Percentiles rank a stretch among this genome's conserved stretches.
These are phyloP conservation scores for Fonsecaea pedrosoi DNA, from an alignment of 2,329 filamentous ascomycete genomes.

Conservation along the genomic window DNA sequence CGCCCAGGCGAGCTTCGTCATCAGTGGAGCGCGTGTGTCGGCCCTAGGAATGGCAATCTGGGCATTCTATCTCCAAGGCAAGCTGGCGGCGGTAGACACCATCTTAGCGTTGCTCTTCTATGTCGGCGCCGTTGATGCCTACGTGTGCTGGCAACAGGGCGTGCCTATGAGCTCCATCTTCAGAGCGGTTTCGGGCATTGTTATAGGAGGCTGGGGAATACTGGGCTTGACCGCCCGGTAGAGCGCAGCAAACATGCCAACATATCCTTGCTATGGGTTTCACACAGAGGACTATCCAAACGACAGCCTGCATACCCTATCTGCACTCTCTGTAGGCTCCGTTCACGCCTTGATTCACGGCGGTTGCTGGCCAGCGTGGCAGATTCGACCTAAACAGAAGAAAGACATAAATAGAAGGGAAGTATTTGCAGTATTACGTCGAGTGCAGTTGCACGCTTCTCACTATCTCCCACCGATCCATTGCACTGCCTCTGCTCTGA, in stretches of 20 bases:
- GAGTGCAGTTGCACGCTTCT: neutral
- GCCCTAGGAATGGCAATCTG: conserved; percentile 6
- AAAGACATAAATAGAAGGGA: neutral
- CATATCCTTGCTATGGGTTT: too few relatives aligned
- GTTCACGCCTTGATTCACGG: too few relatives aligned
- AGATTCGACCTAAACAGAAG: neutral
- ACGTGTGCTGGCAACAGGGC: conserved; percentile 40
- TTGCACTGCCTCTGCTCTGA: neutral
- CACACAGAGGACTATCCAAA: too few relatives aligned
- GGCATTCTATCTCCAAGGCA: conserved; percentile 39
- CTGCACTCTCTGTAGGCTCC: too few relatives aligned
- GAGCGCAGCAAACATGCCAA: too few relatives aligned
- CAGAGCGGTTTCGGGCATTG: conserved; percentile 32
- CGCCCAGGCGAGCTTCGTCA: conserved; percentile 2
- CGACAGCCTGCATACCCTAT: too few relatives aligned
- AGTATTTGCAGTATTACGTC: neutral
- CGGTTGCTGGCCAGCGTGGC: neutral
- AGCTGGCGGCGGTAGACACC: conserved; percentile 40
- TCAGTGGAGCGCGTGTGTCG: conserved; percentile 1
- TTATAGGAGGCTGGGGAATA: conserved; percentile 40
- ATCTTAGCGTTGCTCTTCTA: conserved; percentile 34
- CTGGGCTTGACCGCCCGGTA: conserved; percentile 31
- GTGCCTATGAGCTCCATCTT: conserved; percentile 38
- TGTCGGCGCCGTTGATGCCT: conserved; percentile 37
- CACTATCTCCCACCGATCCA: neutral